Conservation (phyloP, 2,329 filamentous ascomycete species). For the Exophiala dermatitidis region DNA sequence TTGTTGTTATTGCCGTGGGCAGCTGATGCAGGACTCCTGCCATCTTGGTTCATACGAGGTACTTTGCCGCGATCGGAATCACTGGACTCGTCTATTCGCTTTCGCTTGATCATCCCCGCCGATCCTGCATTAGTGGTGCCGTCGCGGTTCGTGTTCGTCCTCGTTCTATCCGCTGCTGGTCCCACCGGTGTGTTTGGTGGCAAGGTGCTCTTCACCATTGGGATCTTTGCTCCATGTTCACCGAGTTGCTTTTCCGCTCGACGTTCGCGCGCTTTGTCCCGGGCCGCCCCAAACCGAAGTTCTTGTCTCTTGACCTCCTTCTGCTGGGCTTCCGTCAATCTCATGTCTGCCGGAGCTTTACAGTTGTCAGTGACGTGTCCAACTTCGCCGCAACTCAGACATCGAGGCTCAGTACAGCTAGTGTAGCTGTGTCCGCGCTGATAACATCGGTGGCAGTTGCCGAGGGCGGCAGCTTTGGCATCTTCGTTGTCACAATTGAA, state of each 20-base stretch:
- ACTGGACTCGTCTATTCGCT: constrained; percentile 16
- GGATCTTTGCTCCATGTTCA: constrained; percentile 41
- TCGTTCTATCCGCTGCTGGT: not conserved
- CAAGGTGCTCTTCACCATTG: constrained; percentile 28
- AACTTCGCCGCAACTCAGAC: constrained; percentile 39
- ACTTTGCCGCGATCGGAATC: constrained; percentile 13
- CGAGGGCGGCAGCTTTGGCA: constrained; percentile 34
- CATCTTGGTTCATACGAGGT: constrained; percentile 3
- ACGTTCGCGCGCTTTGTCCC: constrained; percentile 34
- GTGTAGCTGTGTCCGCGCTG: constrained; percentile 34
- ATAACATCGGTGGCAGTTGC: constrained; percentile 40
- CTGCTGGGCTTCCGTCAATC: constrained; percentile 35
- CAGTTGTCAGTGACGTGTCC: constrained; percentile 37
- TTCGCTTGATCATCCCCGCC: constrained; percentile 17
- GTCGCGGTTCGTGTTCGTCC: too few relatives aligned
- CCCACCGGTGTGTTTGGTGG: constrained; percentile 2
- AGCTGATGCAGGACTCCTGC: not conserved
- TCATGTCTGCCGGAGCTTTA: constrained; percentile 27
- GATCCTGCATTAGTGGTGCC: too few relatives aligned
- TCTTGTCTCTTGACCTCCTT: constrained; percentile 35
- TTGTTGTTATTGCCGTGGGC: not conserved
- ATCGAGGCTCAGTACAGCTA: constrained; percentile 38
- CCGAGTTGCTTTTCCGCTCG: constrained; percentile 39
- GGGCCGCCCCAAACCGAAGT: constrained; percentile 29
- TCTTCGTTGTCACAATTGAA: constrained; percentile 41